phyloP scores from a whole-genome alignment of 495 filamentous ascomycete genomes.

The Neurospora tetrasperma region DNA sequence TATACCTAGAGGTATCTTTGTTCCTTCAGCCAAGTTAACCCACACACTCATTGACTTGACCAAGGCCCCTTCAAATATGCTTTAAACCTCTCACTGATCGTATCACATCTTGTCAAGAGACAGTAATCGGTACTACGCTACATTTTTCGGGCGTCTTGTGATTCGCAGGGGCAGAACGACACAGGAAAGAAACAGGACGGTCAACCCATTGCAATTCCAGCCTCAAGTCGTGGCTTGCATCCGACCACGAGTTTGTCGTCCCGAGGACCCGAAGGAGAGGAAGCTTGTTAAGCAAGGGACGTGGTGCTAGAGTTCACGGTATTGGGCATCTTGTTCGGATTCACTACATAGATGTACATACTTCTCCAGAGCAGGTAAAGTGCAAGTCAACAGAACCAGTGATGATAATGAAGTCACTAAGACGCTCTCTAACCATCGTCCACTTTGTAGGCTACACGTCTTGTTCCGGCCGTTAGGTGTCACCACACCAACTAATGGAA shows the following conservation, averaged over 20 bases:
- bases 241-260: background rate
- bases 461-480: background rate
- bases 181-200: background rate
- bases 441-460: background rate
- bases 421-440: background rate
- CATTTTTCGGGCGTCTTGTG: background rate
- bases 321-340: too few species aligned
- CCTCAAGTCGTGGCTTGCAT: background rate
- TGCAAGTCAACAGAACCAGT: background rate
- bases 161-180: background rate
- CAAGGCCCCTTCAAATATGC: background rate
- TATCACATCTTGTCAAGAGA: background rate
- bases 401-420: background rate
- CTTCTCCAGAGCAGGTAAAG: too few species aligned
- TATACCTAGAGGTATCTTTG: too few species aligned
- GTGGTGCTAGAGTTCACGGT: background rate
- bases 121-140: background rate
- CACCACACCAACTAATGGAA: background rate
- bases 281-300: background rate
- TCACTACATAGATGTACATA: too few species aligned
- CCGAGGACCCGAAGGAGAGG: background rate
- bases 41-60: background rate
- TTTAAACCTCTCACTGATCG: background rate
- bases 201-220: background rate
- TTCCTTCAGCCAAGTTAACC: background rate